A percentile compares a stretch with the other conserved stretches of the same genome.
Conservation (phyloP, 2,329 filamentous ascomycete species). For the Diaporthe batatas region DNA sequence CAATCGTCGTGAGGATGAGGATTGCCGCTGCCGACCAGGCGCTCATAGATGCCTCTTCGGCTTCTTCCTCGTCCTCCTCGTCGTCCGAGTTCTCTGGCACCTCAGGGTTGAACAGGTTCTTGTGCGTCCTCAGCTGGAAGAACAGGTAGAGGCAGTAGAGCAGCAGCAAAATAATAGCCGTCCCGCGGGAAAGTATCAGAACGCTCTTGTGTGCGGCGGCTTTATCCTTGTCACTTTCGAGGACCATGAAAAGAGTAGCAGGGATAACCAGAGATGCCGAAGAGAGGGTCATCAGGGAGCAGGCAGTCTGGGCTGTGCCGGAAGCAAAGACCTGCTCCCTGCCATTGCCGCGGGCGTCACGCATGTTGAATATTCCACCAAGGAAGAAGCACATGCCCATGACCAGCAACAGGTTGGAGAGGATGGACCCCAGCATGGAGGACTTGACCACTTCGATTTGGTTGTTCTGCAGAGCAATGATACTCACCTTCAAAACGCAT, state of each 20-base stretch:
- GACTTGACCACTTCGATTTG: constrained; percentile 98
- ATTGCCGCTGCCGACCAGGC: constrained; percentile 75
- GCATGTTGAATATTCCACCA: constrained; percentile 76
- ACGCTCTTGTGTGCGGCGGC: constrained; percentile 63
- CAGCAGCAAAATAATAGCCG: constrained; percentile 79
- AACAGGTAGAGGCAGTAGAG: constrained; percentile 83
- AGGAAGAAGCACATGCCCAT: constrained; percentile 85
- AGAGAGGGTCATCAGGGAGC: constrained; percentile 80
- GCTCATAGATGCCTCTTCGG: constrained; percentile 66
- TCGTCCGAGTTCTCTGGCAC: constrained; percentile 47
- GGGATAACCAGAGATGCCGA: constrained; percentile 85
- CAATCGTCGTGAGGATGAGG: constrained; percentile 76
- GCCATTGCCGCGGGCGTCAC: constrained; percentile 67
- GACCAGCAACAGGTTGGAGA: constrained; percentile 93
- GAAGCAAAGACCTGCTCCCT: constrained; percentile 80
- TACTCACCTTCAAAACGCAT: constrained; percentile 77
- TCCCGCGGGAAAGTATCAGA: constrained; percentile 79
- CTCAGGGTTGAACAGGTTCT: constrained; percentile 76
- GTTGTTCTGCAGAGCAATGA: constrained; percentile 85
- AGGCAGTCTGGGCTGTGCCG: constrained; percentile 82
- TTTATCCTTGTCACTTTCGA: constrained; percentile 53
- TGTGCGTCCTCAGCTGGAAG: constrained; percentile 83
- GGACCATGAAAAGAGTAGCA: constrained; percentile 61
- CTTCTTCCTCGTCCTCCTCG: constrained; percentile 56
- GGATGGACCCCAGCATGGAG: constrained; percentile 95